phyloP scores from a whole-genome alignment of 2,329 filamentous ascomycete genomes.

The Aspergillus versicolor region DNA sequence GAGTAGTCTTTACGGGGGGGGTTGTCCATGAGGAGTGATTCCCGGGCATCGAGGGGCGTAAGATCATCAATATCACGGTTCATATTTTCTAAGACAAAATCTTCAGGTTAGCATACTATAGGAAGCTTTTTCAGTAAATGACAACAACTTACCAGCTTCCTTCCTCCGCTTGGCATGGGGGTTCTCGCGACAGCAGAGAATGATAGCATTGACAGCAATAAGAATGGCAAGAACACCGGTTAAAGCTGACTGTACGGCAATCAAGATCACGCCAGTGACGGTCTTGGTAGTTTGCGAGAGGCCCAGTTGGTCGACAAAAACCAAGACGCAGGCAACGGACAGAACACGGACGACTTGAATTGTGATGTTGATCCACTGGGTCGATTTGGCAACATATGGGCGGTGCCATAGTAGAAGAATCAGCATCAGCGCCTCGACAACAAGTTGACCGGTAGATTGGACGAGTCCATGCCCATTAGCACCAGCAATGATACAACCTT shows the following conservation, averaged over 20 bases:
- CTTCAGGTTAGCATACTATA: constrained; percentile 13
- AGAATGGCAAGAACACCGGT: constrained; percentile 82
- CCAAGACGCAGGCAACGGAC: constrained; percentile 82
- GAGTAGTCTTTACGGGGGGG: constrained; percentile 36
- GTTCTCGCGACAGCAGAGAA: constrained; percentile 79
- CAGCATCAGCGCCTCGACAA: constrained; percentile 79
- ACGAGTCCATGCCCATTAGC: constrained; percentile 80
- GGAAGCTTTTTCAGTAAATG: not conserved
- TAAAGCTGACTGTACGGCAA: constrained; percentile 83
- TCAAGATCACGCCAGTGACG: constrained; percentile 86
- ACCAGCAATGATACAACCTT: constrained; percentile 80
- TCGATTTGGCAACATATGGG: constrained; percentile 81
- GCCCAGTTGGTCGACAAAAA: constrained; percentile 92
- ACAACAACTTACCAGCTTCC: constrained; percentile 71
- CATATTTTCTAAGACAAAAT: constrained; percentile 63
- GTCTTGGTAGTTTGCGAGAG: constrained; percentile 92
- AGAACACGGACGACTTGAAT: constrained; percentile 88
- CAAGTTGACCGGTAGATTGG: constrained; percentile 76
- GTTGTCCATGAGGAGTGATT: constrained; percentile 67
- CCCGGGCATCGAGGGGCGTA: constrained; percentile 78
- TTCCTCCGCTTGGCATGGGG: constrained; percentile 86
- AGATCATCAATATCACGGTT: constrained; percentile 76
- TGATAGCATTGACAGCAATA: constrained; percentile 84
- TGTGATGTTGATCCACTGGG: constrained; percentile 88
- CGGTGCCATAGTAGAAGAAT: constrained; percentile 76